Conservation (phyloP, 345 rosid species). For the Conringia planisiliqua region DNA sequence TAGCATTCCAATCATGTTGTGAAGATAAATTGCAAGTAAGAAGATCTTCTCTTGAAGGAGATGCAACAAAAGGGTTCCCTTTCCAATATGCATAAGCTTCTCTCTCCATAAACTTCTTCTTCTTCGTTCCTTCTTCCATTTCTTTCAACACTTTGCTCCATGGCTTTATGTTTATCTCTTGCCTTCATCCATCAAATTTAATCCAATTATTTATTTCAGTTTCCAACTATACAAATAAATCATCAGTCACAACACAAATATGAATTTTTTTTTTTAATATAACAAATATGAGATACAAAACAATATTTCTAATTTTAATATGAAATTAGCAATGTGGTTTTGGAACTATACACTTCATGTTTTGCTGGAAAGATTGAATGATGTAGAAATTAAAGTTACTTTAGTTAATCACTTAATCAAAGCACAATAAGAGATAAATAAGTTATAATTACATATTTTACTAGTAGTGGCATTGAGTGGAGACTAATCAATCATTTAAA, state of each 20-base stretch:
- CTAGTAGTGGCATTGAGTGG: conserved; percentile 6
- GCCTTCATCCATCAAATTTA: conserved; percentile 38
- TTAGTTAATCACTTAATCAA: conserved; percentile 3
- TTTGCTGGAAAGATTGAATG: conserved; percentile 7
- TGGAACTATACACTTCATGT: neutral
- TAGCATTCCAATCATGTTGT: conserved; percentile 76
- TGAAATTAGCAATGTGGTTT: neutral
- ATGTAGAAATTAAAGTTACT: neutral
- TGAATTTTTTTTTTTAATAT: no score
- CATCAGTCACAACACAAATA: neutral
- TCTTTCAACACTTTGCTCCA: conserved; percentile 54
- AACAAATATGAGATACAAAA: neutral
- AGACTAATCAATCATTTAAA: neutral
- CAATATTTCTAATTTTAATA: neutral
- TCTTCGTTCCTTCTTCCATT: conserved; percentile 46
- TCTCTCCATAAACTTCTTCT: conserved; percentile 54
- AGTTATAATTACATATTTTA: neutral
- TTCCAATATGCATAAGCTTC: conserved; percentile 85
- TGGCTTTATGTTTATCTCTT: conserved; percentile 71
- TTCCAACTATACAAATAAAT: neutral
- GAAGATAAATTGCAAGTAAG: conserved; percentile 61
- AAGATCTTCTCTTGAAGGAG: conserved; percentile 51
- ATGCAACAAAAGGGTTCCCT: conserved; percentile 66
- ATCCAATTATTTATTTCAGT: neutral
- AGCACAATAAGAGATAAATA: neutral